Evolutionary conservation across 495 filamentous ascomycete species (phyloP).

Genomic region (Aspergillus ellipticus): DNA sequence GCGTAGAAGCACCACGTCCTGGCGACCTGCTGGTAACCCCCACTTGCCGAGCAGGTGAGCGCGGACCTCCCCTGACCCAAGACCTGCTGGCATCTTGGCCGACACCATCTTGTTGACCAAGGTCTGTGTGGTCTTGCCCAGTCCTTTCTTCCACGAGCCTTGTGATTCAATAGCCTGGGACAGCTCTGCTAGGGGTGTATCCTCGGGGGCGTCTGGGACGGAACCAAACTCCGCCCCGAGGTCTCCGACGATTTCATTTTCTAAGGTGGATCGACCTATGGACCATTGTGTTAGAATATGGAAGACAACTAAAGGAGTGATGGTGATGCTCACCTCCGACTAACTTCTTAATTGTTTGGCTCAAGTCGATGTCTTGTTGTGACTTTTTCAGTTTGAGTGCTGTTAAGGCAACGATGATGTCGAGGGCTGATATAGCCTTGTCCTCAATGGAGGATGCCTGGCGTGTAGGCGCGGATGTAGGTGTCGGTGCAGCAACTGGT

Average conservation of each 20-base stretch:
- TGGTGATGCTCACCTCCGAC: constrained; percentile 85
- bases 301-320: too few relatives aligned
- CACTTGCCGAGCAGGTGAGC: not conserved
- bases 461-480: constrained; percentile 30
- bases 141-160: constrained; percentile 84
- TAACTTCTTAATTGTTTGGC: constrained; percentile 82
- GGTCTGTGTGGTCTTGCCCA: constrained; percentile 90
- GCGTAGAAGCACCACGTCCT: constrained; percentile 3
- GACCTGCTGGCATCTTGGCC: constrained; percentile 59
- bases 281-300: too few relatives aligned
- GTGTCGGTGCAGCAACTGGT: constrained; percentile 52
- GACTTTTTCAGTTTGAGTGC: constrained; percentile 96
- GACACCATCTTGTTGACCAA: constrained; percentile 88
- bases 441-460: constrained; percentile 37
- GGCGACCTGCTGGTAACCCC: constrained; percentile 2
- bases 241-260: constrained; percentile 92
- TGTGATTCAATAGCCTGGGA: constrained; percentile 82
- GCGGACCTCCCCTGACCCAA: not conserved
- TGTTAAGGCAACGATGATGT: constrained; percentile 81
- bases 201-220: constrained; percentile 95
- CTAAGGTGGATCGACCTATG: constrained; percentile 88
- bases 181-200: constrained; percentile 87
- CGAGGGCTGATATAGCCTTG: constrained; percentile 75
- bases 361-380: constrained; percentile 18
- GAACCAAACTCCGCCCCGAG: constrained; percentile 96